Percentiles rank a stretch among this genome's conserved stretches.
phyloP scores from a whole-genome alignment of 2,329 filamentous ascomycete genomes.

The Monosporascus sp. region DNA sequence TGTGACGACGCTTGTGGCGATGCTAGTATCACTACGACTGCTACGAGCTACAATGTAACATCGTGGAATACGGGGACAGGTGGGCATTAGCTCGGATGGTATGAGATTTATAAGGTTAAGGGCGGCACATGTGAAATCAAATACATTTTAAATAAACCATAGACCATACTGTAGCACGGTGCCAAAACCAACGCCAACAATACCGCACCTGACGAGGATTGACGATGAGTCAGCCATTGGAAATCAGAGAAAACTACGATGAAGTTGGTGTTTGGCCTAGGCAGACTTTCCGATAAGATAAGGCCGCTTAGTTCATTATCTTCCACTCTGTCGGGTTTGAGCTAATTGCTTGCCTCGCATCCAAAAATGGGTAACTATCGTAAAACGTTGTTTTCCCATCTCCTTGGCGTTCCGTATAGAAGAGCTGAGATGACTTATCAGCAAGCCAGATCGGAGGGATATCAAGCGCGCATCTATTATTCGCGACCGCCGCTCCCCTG shows the following conservation, averaged over 20 bases:
- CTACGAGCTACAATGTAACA: background rate
- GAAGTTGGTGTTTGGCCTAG: no score
- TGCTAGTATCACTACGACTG: background rate
- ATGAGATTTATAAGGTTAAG: background rate
- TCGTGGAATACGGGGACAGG: background rate
- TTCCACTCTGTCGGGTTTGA: no score
- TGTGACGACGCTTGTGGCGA: background rate
- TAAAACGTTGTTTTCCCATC: no score
- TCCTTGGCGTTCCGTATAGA: no score
- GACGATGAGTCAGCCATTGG: constrained; percentile 20
- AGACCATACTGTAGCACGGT: background rate
- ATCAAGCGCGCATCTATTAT: no score
- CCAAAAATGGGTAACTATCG: no score
- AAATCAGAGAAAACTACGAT: constrained; percentile 8
- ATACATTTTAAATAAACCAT: background rate
- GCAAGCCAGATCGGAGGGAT: no score
- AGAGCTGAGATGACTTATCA: no score
- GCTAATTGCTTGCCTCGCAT: no score
- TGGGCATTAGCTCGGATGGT: background rate
- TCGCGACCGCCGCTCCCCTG: no score
- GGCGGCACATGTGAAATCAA: background rate
- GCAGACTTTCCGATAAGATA: no score
- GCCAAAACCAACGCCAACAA: background rate
- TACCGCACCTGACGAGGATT: background rate
- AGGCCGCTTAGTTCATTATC: no score